These are phyloP conservation scores for Macrolepiota fuliginosa DNA, from an alignment of 768 basidiomycete species.

Conservation along the genomic window DNA sequence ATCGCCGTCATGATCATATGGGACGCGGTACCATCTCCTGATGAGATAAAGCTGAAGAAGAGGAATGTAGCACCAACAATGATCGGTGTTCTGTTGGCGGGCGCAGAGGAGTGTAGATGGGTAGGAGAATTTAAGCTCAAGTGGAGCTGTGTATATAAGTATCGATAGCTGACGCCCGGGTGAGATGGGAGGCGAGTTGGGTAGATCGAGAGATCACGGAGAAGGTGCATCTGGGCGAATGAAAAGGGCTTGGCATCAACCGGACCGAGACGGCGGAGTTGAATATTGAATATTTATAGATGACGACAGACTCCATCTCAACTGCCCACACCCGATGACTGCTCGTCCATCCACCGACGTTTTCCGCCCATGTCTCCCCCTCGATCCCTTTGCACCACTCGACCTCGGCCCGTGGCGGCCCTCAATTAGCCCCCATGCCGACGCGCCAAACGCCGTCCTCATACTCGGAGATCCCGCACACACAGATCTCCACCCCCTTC, in stretches of 20 bases:
- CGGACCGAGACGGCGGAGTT: not conserved
- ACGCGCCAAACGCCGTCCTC: conserved; percentile 30
- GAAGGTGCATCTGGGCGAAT: not conserved
- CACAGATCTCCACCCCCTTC: conserved; percentile 33
- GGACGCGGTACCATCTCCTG: not conserved
- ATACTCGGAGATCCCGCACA: conserved; percentile 36
- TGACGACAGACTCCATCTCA: not conserved
- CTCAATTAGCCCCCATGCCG: conserved; percentile 15
- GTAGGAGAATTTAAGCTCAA: not conserved
- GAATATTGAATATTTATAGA: not conserved
- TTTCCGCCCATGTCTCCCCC: conserved; percentile 35
- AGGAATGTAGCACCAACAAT: not conserved
- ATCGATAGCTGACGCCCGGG: not conserved
- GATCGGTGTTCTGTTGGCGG: not conserved
- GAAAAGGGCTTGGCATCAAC: not conserved
- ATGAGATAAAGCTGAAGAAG: not conserved
- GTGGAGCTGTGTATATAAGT: not conserved
- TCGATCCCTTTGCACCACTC: conserved; percentile 31
- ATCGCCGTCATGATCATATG: not conserved
- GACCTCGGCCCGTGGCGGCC: conserved; percentile 26
- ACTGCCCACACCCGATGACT: not conserved
- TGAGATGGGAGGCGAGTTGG: not conserved
- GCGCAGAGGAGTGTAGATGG: not conserved
- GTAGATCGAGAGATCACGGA: not conserved
- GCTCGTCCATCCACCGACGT: conserved; percentile 18